Base-by-base conservation (phyloP, 768 basidiomycete genomes). In the Lepiota venenata region DNA sequence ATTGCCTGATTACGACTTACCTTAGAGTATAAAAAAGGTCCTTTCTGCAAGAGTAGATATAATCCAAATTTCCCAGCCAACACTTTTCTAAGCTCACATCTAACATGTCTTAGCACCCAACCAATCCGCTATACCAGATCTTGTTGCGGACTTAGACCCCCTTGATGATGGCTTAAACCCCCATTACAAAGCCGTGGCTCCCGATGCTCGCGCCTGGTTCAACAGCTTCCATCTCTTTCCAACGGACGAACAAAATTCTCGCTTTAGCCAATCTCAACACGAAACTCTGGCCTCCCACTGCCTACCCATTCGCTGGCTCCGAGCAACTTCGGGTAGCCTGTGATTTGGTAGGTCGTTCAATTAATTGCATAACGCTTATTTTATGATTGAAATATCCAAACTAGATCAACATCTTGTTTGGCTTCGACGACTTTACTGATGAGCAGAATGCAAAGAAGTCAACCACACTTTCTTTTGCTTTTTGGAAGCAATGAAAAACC, bases 341-440 rank as follows among this genome's bases (percentile, higher is more conserved):
- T 62, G 84, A 86, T 66, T 82, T 83, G 56, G 76, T 82, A 58
- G 66, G 72, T 63, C 41, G 18, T n/a, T 1, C 4, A 4, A 38
- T 16, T 47, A 45, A 9, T 45, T 20, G 53, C 16, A n/a, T 29
- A 39, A 43, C 2, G 32, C 3, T 32, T 32, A 47, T 44, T 60
- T 55, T 29, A 7, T 55, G 21, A 35, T n/a, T 44, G 43, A 25
- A 41, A 14, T 32, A 32, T 16, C n/a, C 22, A 1, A 42, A 20
- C 16, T 47, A 77, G 77, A 70, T 84, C 56, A 84, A 85, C 60
- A 67, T 83, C 15, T 75, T 87, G 21, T 86, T 83, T 68, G 79
- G 81, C 56, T 73, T 85, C 47, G 85, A 87, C 65, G 84, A 86
- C 66, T 74, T 84, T 49, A 84, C 81, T 64, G 83, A 85, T 58